Evolutionary conservation across 257 asterid genomes (phyloP).

Genomic region (Salvia miltiorrhiza): DNA sequence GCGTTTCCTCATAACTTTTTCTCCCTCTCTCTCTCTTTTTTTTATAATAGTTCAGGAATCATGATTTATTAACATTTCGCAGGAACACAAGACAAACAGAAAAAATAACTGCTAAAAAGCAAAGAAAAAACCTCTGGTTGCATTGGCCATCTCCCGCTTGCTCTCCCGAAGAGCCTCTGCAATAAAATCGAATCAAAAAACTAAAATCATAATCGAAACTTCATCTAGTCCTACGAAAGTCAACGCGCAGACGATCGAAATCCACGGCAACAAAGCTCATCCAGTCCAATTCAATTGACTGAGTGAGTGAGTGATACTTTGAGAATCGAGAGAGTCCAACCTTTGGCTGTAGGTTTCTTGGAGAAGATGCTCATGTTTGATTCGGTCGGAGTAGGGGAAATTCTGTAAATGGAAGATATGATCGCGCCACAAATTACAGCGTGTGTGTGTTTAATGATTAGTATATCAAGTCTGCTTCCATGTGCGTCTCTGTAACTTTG

Average conservation of each 20-base stretch:
- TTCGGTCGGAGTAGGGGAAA: background rate
- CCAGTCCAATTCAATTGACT: background rate
- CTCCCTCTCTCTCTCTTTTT: too few relatives aligned
- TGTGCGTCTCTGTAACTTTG: too few relatives aligned
- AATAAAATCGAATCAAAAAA: background rate
- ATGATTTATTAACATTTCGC: background rate
- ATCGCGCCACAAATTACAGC: background rate
- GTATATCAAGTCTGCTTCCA: background rate
- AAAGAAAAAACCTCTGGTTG: conserved; percentile 63
- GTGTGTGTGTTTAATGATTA: background rate
- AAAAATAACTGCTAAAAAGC: background rate
- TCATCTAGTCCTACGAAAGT: conserved; percentile 3
- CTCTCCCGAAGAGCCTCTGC: conserved; percentile 87
- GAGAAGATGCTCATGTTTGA: conserved; percentile 67
- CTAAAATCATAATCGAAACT: background rate
- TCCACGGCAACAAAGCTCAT: background rate
- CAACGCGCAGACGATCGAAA: conserved; percentile 5
- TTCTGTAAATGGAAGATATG: background rate
- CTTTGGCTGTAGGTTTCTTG: conserved; percentile 86
- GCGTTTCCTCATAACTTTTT: too few relatives aligned
- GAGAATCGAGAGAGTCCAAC: conserved; percentile 23
- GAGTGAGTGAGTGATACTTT: background rate
- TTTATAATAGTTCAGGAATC: background rate
- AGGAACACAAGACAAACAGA: background rate
- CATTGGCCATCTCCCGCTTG: conserved; percentile 71